Evolutionary conservation across 1,284 basidiomycete species (phyloP).

Genomic region (Cutaneotrichosporon curvatum): DNA sequence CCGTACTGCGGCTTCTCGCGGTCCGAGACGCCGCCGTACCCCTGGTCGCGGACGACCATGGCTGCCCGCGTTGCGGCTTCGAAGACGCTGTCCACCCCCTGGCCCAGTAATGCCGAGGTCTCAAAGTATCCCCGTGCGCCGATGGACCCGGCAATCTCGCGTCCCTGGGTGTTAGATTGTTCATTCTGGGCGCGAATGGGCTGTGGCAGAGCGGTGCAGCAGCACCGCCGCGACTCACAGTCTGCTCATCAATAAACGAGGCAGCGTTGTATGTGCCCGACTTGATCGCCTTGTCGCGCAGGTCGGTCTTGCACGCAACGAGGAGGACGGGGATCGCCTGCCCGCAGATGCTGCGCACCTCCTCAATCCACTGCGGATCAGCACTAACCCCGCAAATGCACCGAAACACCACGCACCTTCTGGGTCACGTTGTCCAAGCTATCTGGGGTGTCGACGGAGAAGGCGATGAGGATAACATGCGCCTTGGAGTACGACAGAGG

Average conservation of each 20-base stretch:
- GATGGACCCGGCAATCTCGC: constrained; percentile 68
- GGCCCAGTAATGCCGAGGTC: constrained; percentile 81
- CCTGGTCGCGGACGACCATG: constrained; percentile 81
- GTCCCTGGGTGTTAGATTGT: constrained; percentile 52
- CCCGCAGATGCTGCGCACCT: constrained; percentile 87
- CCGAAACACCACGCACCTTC: constrained; percentile 55
- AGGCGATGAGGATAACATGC: constrained; percentile 96
- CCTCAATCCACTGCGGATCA: constrained; percentile 82
- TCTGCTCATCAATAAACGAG: constrained; percentile 43
- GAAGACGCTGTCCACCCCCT: constrained; percentile 91
- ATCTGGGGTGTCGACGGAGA: constrained; percentile 91
- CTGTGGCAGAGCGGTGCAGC: not conserved
- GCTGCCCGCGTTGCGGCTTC: constrained; percentile 88
- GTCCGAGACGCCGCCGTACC: constrained; percentile 41
- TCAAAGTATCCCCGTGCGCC: constrained; percentile 88
- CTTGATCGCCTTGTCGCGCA: constrained; percentile 51
- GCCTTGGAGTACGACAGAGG: constrained; percentile 97
- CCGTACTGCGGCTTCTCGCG: constrained; percentile 12
- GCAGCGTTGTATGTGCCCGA: constrained; percentile 41
- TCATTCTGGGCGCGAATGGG: no score
- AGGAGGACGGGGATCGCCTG: constrained; percentile 50
- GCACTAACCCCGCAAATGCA: not conserved
- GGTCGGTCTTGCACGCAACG: constrained; percentile 48
- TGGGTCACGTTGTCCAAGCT: constrained; percentile 90
- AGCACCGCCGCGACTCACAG: constrained; percentile 41